These are phyloP conservation scores for Rhizophagus prolifer DNA, from an alignment of 192 early-diverging fungal genomes.

Conservation along the genomic window DNA sequence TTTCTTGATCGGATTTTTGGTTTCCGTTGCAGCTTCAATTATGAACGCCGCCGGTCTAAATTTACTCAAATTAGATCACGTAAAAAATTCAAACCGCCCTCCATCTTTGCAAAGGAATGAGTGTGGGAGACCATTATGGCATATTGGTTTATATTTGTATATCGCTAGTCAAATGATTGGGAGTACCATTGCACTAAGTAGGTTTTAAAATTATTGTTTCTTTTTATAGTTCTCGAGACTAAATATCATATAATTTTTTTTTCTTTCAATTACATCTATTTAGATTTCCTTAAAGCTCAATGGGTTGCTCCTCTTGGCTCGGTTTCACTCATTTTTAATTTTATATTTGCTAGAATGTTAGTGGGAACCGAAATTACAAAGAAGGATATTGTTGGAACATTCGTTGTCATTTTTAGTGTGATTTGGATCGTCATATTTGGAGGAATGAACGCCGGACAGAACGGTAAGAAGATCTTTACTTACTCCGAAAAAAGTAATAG, in stretches of 20 bases:
- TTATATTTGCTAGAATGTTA: slow-evolving; percentile 59
- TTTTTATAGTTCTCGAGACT: slow-evolving; percentile 34
- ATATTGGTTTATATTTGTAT: slow-evolving; percentile 57
- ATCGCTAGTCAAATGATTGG: slow-evolving; percentile 55
- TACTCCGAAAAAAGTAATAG: slow-evolving; percentile 39
- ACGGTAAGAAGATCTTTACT: slow-evolving; percentile 36
- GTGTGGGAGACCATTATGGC: slow-evolving; percentile 61
- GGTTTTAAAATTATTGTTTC: slow-evolving; percentile 18
- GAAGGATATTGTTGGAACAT: slow-evolving; percentile 55
- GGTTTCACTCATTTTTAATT: slow-evolving; percentile 60
- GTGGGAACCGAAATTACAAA: slow-evolving; percentile 56
- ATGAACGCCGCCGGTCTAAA: slow-evolving; percentile 61
- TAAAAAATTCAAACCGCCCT: slow-evolving; percentile 42
- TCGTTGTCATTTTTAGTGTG: slow-evolving; percentile 56
- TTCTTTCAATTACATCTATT: background rate
- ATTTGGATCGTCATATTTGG: slow-evolving; percentile 64
- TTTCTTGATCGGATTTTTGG: slow-evolving; percentile 46
- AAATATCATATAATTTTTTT: slow-evolving; percentile 23
- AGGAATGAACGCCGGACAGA: slow-evolving; percentile 45
- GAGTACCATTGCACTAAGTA: slow-evolving; percentile 59
- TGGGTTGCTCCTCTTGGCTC: slow-evolving; percentile 61
- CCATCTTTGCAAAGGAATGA: slow-evolving; percentile 49
- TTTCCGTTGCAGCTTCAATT: slow-evolving; percentile 43
- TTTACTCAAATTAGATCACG: slow-evolving; percentile 61
- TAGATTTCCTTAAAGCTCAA: slow-evolving; percentile 63